Conservation (phyloP, 805 yeast species). For the Komagataella kurtzmanii region DNA sequence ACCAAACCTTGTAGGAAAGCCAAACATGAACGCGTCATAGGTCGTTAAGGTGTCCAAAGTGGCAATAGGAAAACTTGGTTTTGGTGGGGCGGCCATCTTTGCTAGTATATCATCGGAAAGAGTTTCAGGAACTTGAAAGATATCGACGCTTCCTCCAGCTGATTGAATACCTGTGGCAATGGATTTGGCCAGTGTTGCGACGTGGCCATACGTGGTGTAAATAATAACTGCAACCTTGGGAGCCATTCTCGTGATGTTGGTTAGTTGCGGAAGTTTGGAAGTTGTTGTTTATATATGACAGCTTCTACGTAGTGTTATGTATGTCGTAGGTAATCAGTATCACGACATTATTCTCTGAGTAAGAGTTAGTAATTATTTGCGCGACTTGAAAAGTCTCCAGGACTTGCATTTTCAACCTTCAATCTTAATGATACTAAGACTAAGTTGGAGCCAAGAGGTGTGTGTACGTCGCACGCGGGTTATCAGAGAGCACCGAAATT, state of each 20-base stretch:
- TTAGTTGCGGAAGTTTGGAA: background rate
- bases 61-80: slow-evolving; percentile 52
- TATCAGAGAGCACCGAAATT: background rate
- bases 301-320: background rate
- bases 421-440: background rate
- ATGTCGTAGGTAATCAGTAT: too few relatives aligned
- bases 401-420: background rate
- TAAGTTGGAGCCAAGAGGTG: background rate
- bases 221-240: slow-evolving; percentile 25
- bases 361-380: background rate
- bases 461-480: background rate
- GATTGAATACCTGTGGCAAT: slow-evolving; percentile 54
- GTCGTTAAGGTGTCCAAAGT: slow-evolving; percentile 39
- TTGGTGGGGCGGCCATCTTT: slow-evolving; percentile 49
- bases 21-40: slow-evolving; percentile 76
- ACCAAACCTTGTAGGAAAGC: slow-evolving; percentile 82
- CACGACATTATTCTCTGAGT: background rate
- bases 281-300: background rate
- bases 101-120: slow-evolving; percentile 43
- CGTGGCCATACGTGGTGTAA: slow-evolving; percentile 74
- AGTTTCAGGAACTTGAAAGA: slow-evolving; percentile 72
- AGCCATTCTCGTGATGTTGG: slow-evolving; percentile 4
- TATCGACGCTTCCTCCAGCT: slow-evolving; percentile 56
- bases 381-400: background rate
- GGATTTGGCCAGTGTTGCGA: slow-evolving; percentile 52